Evolutionary conservation across 306 rosid genomes (phyloP), one percentile per base, ranked within the genome.

Genomic region (Gastrolobium bilobum): DNA sequence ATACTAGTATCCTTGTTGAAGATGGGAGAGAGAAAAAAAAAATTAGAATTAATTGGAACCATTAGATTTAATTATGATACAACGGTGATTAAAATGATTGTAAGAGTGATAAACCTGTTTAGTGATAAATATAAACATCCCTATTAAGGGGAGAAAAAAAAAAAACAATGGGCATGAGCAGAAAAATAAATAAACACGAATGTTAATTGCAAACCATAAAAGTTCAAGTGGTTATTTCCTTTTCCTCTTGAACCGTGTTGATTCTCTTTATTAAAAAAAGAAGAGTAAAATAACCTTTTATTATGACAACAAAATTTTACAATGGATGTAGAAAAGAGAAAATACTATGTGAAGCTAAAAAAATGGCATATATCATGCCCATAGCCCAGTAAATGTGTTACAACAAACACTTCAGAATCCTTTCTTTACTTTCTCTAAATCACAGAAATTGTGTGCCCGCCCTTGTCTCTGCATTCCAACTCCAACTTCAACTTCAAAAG

Each of bases 341-440:
- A 71, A 52, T 7, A 35, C 11, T 11, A 2, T 3, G 66, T 2
- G 26, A 11, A 42, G 6, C 59, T 33, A 46, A 31, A n/a, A 33
- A 5, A 14, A 5, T 34, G 69, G 37, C 68, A 29, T 37, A 4
- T 11, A 20, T 20, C 26, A 20, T 20, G 26, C 26, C 26, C 26
- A 20, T 20, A 52, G 66, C 66, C 54, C 39, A 11, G 52, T 53
- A 26, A 46, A 60, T 9, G 48, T 34, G 71, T 60, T 38, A 46
- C 35, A 8, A 59, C 42, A 44, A 5, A 2, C 71, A 29, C 61
- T 31, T 68, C 48, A 85, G 4, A 63, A 85, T 57, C 47, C 76
- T 76, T 82, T 86, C 79, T 81, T 85, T 9, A 29, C 60, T 77
- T 85, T 77, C 0, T 40, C 51, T 13, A 65, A 37, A 37, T 79